Evolutionary conservation across 2,329 filamentous ascomycete genomes (phyloP).

Genomic region (Coniochaeta pulveracea): DNA sequence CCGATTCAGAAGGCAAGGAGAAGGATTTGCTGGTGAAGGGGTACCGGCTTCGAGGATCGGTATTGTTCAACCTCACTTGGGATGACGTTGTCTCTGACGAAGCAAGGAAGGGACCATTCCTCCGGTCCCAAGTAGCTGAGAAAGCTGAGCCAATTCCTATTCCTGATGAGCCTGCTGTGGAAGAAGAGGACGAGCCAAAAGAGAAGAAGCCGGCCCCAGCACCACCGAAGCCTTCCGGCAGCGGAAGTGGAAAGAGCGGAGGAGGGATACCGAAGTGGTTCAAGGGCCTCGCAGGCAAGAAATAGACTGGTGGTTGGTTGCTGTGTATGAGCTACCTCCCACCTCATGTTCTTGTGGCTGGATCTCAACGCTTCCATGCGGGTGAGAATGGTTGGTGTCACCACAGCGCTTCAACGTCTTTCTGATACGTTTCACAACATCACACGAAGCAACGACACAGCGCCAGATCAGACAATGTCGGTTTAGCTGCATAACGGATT

Average conservation of each 20-base stretch:
- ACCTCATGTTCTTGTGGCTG: constrained; percentile 2
- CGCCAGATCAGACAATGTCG: no score
- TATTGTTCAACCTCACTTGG: constrained; percentile 71
- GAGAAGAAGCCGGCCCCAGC: constrained; percentile 17
- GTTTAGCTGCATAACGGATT: no score
- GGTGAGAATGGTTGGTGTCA: no score
- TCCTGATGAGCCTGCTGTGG: constrained; percentile 36
- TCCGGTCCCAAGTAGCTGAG: constrained; percentile 46
- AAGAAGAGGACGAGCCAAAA: constrained; percentile 26
- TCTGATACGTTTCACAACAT: no score
- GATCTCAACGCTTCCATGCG: no score
- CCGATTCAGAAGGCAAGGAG: constrained; percentile 33
- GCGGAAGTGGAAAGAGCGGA: constrained; percentile 23
- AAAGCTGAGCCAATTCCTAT: constrained; percentile 58
- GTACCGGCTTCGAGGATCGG: constrained; percentile 57
- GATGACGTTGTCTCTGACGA: constrained; percentile 46
- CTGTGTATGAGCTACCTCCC: no score
- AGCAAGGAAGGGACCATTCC: constrained; percentile 42
- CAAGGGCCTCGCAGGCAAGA: constrained; percentile 60
- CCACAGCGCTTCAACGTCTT: no score
- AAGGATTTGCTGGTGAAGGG: constrained; percentile 55
- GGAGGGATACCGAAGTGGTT: constrained; percentile 56
- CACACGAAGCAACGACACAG: no score
- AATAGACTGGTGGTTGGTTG: constrained; percentile 37
- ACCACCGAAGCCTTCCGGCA: constrained; percentile 17